Evolutionary conservation across 306 rosid species (phyloP), one percentile per base, ranked within the genome.

Genomic region (Ochetophila trinervis): DNA sequence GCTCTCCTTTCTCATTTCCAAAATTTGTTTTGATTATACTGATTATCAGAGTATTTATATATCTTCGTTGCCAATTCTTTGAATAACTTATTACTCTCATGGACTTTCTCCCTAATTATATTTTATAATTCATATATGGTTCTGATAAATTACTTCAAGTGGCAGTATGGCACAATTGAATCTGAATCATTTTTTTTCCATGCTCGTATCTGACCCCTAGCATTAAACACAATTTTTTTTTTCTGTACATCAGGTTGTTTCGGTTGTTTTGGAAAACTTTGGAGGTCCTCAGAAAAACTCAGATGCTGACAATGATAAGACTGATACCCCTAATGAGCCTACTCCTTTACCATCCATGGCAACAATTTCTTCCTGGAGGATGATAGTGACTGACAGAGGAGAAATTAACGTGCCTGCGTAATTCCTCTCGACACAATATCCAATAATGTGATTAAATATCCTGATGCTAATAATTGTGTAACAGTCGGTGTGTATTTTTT

Each of bases 201-300:
- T 63, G 58, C 9, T 10, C 69, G 54, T 21, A 62, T 37, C 17
- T 60, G 49, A 8, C 34, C 24, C 53, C 63, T 59, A 52, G 66
- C 74, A 51, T 66, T 68, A 59, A 44, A 76, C 79, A 51, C 59
- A 63, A 48, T 72, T 65, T 68, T 22, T 78, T 74, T 68, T 49
- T 60, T 57, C 34, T 35, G 60, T 37, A 63, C 63, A 62, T 71
- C 79, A 84, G 83, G 82, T 89, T 67, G 79, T 86, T 78, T 76
- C 88, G 47, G 93, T 80, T 61, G 87, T 84, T 71, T 77, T 87
- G 84, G 87, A 79, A 75, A 87, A 82, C 65, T 78, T 64, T 71
- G 92, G 87, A 40, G 77, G 77, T 52, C 63, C 50, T 37, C 54
- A 64, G 50, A 55, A 69, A 69, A 78, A 69, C n/a, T 60, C 73